phyloP scores from a whole-genome alignment of 495 filamentous ascomycete genomes.

The Hypoxylon rickii region DNA sequence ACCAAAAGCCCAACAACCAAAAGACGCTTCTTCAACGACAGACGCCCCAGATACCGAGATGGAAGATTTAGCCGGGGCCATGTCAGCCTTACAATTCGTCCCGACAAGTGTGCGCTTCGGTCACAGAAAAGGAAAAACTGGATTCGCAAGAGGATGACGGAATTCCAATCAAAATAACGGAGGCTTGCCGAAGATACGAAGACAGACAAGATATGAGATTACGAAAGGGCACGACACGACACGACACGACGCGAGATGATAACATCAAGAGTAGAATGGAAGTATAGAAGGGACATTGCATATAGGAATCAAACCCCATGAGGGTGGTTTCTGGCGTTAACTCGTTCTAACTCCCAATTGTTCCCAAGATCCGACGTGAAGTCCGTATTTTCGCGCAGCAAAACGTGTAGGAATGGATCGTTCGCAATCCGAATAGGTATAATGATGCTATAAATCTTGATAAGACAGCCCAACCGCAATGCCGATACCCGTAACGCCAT shows the following conservation, averaged over 20 bases:
- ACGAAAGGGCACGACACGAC: too few species aligned
- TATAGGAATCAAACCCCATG: not conserved
- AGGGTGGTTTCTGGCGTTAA: constrained; percentile 13
- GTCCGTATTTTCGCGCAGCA: constrained; percentile 12
- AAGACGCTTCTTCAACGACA: constrained; percentile 6
- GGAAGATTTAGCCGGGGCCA: constrained; percentile 72
- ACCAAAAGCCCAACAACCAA: constrained; percentile 1
- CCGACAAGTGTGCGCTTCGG: constrained; percentile 78
- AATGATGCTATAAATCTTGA: constrained; percentile 15
- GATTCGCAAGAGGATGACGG: constrained; percentile 46
- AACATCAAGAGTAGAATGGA: too few species aligned
- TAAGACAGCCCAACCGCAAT: constrained; percentile 19
- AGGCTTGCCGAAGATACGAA: constrained; percentile 17
- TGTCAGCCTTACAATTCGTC: constrained; percentile 83
- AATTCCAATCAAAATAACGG: not conserved
- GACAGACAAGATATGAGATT: constrained; percentile 3
- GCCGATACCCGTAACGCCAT: constrained; percentile 27
- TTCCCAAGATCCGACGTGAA: constrained; percentile 1
- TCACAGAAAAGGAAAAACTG: constrained; percentile 57
- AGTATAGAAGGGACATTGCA: not conserved
- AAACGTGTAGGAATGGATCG: constrained; percentile 10
- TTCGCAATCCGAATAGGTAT: constrained; percentile 18
- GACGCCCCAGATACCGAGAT: constrained; percentile 61
- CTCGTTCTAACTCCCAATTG: constrained; percentile 15
- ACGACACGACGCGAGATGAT: too few species aligned